Conservation (phyloP, 441 rosid species). For the Corymbia calophylla region DNA sequence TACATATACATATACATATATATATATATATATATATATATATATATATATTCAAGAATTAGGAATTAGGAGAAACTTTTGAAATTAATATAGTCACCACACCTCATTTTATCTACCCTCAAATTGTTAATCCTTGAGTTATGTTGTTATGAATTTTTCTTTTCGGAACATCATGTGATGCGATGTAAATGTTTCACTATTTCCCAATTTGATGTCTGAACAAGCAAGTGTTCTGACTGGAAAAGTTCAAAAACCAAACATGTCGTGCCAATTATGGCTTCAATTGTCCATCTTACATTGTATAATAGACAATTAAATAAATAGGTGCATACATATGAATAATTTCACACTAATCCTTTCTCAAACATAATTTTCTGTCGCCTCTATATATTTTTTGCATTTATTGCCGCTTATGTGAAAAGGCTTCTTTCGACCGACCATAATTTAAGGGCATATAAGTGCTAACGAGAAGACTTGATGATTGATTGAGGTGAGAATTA, state of each 20-base stretch:
- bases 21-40: too few relatives aligned
- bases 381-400: background rate
- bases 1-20: too few relatives aligned
- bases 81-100: background rate
- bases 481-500: background rate
- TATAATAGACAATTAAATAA: background rate
- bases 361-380: background rate
- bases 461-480: background rate
- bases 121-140: background rate
- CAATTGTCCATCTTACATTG: background rate
- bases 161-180: background rate
- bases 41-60: too few relatives aligned
- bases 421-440: background rate
- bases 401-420: background rate
- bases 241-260: background rate
- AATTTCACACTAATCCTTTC: background rate
- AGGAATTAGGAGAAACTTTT: too few relatives aligned
- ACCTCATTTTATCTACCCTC: background rate
- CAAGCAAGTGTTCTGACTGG: background rate
- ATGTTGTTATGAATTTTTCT: background rate
- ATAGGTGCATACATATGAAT: background rate
- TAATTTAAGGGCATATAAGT: background rate
- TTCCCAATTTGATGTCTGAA: background rate
- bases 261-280: background rate
- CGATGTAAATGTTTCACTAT: background rate